Percentiles rank a stretch among this genome's conserved stretches.
These are phyloP conservation scores for Ustilago bromivora DNA, from an alignment of 1,284 basidiomycete genomes.

Conservation along the genomic window DNA sequence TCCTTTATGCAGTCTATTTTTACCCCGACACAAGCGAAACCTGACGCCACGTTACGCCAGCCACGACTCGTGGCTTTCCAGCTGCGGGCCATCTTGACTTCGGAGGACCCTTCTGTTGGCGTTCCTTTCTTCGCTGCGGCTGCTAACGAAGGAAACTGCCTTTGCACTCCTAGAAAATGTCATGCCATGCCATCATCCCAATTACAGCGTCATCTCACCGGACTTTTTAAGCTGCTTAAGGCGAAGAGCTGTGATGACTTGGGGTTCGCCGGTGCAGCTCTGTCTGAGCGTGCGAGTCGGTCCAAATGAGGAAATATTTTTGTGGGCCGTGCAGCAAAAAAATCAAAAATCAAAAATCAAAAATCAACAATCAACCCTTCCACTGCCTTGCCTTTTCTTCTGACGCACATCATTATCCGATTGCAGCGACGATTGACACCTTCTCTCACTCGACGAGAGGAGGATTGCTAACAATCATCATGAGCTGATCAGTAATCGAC, in stretches of 20 bases:
- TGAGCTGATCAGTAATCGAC: neutral
- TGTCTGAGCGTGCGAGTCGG: neutral
- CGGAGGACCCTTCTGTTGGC: neutral
- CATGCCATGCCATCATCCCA: neutral
- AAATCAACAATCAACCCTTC: neutral
- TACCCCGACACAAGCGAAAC: slow-evolving; percentile 7
- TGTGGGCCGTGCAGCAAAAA: slow-evolving; percentile 11
- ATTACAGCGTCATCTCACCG: neutral
- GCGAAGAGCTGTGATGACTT: neutral
- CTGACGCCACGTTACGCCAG: slow-evolving; percentile 1
- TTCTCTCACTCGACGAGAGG: neutral
- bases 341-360: neutral
- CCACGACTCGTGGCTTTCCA: slow-evolving; percentile 6
- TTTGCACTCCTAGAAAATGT: neutral
- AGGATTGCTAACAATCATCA: neutral
- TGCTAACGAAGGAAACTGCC: neutral
- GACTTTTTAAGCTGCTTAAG: neutral
- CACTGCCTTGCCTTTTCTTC: neutral
- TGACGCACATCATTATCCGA: neutral
- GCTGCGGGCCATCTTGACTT: neutral
- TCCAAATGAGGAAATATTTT: neutral
- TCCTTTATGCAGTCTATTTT: neutral
- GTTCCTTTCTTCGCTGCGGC: neutral
- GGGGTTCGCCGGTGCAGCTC: neutral
- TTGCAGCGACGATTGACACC: neutral